Conservation (phyloP, 331 rosid species). For the Telfairia occidentalis region DNA sequence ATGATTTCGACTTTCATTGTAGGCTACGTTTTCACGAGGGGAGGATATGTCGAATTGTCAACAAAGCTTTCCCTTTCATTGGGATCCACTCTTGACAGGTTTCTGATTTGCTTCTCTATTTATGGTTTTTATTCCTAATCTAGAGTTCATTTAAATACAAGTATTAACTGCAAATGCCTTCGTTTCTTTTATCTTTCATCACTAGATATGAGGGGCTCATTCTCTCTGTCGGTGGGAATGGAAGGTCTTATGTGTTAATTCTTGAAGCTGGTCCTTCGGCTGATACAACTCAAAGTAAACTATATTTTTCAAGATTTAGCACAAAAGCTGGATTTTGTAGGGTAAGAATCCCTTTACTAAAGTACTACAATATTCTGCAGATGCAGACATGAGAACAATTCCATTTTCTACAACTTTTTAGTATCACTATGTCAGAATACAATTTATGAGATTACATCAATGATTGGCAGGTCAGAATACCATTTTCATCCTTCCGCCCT, state of each 20-base stretch:
- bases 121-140: not conserved
- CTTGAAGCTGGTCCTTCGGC: conserved; percentile 78
- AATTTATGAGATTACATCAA: not conserved
- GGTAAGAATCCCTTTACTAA: conserved; percentile 31
- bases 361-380: not conserved
- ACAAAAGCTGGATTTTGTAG: conserved; percentile 95
- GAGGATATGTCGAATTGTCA: conserved; percentile 87
- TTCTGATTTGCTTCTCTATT: conserved; percentile 1
- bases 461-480: conserved; percentile 75
- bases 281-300: conserved; percentile 72
- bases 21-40: conserved; percentile 91
- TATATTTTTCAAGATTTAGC: conserved; percentile 72
- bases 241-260: conserved; percentile 77
- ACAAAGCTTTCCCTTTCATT: conserved; percentile 71
- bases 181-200: conserved; percentile 6
- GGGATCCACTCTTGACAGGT: conserved; percentile 94
- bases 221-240: conserved; percentile 96
- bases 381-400: not conserved
- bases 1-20: conserved; percentile 13
- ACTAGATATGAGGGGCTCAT: conserved; percentile 87
- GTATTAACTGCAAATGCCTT: conserved; percentile 11
- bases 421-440: not conserved
- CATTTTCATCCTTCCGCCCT: conserved; percentile 88
- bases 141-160: not conserved
- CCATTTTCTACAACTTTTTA: not conserved